Evolutionary conservation across 257 asterid genomes (phyloP), one percentile per base, ranked within the genome.

Genomic region (Rehmannia glutinosa): DNA sequence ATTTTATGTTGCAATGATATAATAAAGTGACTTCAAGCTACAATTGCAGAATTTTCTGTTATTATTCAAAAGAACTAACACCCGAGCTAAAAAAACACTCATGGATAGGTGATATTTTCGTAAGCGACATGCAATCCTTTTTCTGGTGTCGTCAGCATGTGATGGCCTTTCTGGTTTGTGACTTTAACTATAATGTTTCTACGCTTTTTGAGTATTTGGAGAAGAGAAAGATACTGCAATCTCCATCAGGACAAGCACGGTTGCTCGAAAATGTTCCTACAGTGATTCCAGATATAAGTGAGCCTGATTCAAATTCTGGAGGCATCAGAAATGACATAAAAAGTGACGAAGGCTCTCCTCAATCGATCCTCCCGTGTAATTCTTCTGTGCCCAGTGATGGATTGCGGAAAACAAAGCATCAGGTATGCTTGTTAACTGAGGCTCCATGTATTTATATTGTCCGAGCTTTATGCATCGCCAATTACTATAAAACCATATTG

Each of bases 271-370:
- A 64, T 69, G 62, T 73, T 45, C 95, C 94, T 1, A 50, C 8
- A 25, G 89, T 91, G 68, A 84, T 78, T 60, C 85, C 90, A 1
- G 95, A 86, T 10, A 45, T 38, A 32, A 36, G 42, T 47, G 81
- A 74, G 69, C 68, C 71, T 39, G 76, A 75, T 64, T 52, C 71
- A 52, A 28, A 58, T 64, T 11, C 74, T 66, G 75, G 69, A 57
- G 83, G 72, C 36, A 36, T 23, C 35, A 33, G 25, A 19, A 25
- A 58, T 16, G 76, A 49, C 52, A 52, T 56, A 30, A 61, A 59
- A 75, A 71, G 28, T n/a, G 74, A 62, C 24, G 63, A 78, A 53
- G 59, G 59, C 66, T 59, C 80, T 56, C 66, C 66, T 1, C 38
- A 72, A 56, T 57, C 83, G 28, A 73, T 39, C 60, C 25, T 35